Conservation (phyloP, 164 flowering plant species). For the Stephania cephalantha region DNA sequence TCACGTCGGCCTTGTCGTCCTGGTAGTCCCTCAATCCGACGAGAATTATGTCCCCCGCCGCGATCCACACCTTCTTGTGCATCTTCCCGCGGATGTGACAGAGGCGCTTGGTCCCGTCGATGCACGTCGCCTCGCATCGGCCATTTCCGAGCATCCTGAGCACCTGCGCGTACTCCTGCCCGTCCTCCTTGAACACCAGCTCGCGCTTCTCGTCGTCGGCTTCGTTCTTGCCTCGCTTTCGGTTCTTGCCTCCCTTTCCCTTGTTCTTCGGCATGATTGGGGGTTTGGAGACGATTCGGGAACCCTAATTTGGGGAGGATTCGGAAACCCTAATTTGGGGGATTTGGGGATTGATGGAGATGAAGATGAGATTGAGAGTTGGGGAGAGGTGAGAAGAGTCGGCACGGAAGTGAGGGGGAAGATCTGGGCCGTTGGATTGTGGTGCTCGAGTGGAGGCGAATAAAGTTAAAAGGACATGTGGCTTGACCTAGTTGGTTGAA, state of each 20-base stretch:
- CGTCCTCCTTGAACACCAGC: constrained; percentile 67
- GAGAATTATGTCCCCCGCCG: constrained; percentile 59
- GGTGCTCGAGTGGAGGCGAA: too few species aligned
- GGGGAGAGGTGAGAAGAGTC: too few species aligned
- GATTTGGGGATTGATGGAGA: too few species aligned
- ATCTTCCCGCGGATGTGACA: constrained; percentile 68
- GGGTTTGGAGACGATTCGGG: not conserved
- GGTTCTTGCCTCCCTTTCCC: constrained; percentile 75
- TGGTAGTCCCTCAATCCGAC: constrained; percentile 63
- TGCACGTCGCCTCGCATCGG: constrained; percentile 54
- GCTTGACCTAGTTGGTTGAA: too few species aligned
- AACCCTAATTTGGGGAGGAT: not conserved
- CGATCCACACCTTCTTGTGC: constrained; percentile 73
- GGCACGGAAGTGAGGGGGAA: too few species aligned
- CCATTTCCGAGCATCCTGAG: constrained; percentile 63
- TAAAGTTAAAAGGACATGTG: too few species aligned
- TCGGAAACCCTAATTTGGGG: too few species aligned
- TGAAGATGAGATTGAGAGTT: too few species aligned
- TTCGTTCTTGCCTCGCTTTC: constrained; percentile 75
- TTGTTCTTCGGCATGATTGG: constrained; percentile 67
- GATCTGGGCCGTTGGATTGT: too few species aligned
- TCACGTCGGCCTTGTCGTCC: constrained; percentile 68
- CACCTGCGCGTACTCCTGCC: constrained; percentile 69
- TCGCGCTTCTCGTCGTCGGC: constrained; percentile 72
- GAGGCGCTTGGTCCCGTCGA: constrained; percentile 50